Conservation (phyloP, 495 filamentous ascomycete species). For the Niebla homalea region DNA sequence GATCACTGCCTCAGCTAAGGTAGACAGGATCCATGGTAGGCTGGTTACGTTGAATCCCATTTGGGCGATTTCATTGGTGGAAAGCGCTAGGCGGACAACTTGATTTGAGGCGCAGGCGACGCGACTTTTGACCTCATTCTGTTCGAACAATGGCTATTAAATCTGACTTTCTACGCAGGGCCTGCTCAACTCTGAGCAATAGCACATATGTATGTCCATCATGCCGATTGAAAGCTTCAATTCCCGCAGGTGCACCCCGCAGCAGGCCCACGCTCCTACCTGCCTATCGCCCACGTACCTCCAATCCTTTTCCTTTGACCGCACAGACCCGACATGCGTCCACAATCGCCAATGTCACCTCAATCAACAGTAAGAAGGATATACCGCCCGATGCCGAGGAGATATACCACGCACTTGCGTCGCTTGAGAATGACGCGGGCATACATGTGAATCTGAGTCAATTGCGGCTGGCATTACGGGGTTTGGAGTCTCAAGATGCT, state of each 20-base stretch:
- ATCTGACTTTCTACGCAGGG: too few species aligned
- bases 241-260: too few species aligned
- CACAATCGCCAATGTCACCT: slow-evolving; percentile 18
- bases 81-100: too few species aligned
- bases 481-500: slow-evolving; percentile 49
- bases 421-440: slow-evolving; percentile 47
- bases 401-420: slow-evolving; percentile 48
- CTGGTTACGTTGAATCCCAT: too few species aligned
- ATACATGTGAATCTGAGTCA: slow-evolving; percentile 61
- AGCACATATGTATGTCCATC: background rate
- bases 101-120: too few species aligned
- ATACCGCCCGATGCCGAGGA: slow-evolving; percentile 23
- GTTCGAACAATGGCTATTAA: too few species aligned
- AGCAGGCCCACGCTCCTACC: background rate
- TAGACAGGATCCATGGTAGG: too few species aligned
- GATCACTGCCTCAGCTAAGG: too few species aligned
- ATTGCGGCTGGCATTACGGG: slow-evolving; percentile 65
- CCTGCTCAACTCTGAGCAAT: background rate
- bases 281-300: too few species aligned
- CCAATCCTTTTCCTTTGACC: background rate
- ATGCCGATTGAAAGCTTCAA: background rate
- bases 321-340: slow-evolving; percentile 7
- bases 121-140: too few species aligned
- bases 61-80: too few species aligned
- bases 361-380: slow-evolving; percentile 14